A percentile compares a stretch with the other conserved stretches of the same genome.
Conservation (phyloP, 1,284 basidiomycete genomes). For the Pascua sp. region DNA sequence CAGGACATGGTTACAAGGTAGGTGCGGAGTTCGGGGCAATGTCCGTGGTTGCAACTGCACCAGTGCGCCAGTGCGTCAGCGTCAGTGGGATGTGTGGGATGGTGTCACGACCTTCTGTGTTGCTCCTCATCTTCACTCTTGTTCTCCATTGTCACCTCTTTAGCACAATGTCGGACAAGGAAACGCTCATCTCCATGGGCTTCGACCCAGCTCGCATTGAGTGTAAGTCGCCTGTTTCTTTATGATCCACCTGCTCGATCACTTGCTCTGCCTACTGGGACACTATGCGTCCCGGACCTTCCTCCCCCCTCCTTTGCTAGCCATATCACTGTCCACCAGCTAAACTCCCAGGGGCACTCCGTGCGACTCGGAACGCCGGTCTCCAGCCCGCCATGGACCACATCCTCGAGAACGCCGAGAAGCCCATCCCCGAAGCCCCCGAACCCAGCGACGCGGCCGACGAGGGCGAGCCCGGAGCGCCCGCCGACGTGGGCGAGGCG, state of each 20-base stretch:
- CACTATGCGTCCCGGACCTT: no score
- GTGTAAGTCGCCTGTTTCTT: constrained; percentile 57
- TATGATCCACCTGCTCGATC: not conserved
- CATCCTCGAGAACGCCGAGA: constrained; percentile 69
- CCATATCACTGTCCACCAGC: not conserved
- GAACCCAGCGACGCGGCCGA: constrained; percentile 64
- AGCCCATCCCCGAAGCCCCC: constrained; percentile 59
- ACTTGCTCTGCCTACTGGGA: not conserved
- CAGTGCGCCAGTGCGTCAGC: no score
- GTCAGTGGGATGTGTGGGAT: no score
- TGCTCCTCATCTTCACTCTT: not conserved
- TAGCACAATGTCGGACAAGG: constrained; percentile 58
- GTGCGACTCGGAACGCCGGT: constrained; percentile 71
- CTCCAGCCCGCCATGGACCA: constrained; percentile 85
- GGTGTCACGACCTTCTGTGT: no score
- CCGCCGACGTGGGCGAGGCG: constrained; percentile 34
- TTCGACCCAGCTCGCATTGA: constrained; percentile 77
- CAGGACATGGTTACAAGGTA: no score
- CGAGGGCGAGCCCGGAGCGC: constrained; percentile 58
- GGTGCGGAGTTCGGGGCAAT: no score
- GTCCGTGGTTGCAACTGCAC: no score
- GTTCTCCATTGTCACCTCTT: not conserved
- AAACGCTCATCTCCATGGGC: constrained; percentile 78
- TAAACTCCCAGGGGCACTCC: constrained; percentile 66
- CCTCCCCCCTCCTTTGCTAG: not conserved